Percentiles rank a stretch among this genome's conserved stretches.
phyloP scores from a whole-genome alignment of 306 rosid genomes.

The Quercus engelmannii region DNA sequence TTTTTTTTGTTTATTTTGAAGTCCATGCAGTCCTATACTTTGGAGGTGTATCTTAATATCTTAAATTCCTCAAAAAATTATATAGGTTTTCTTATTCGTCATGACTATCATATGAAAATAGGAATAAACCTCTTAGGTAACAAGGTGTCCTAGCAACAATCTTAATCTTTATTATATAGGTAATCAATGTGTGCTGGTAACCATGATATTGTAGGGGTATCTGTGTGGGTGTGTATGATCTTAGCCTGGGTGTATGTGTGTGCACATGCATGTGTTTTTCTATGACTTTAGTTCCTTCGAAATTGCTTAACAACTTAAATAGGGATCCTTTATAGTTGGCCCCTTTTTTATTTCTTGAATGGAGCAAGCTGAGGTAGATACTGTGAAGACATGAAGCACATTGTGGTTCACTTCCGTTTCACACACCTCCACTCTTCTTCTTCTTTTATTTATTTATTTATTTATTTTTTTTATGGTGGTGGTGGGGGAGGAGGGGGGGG shows the following conservation, averaged over 20 bases:
- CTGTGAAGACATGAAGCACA: slow-evolving; percentile 4
- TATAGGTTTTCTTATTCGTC: not conserved
- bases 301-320: not conserved
- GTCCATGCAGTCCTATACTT: not conserved
- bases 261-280: not conserved
- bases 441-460: not conserved
- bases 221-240: too few relatives aligned
- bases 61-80: not conserved
- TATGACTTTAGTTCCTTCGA: not conserved
- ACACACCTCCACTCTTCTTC: not conserved
- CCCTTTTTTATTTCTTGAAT: not conserved
- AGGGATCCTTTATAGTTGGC: not conserved
- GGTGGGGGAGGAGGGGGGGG: too few relatives aligned
- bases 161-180: not conserved
- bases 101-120: not conserved
- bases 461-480: not conserved
- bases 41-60: not conserved
- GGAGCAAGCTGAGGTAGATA: not conserved
- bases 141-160: not conserved
- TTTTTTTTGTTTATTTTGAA: not conserved
- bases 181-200: not conserved
- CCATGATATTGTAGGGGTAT: not conserved
- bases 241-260: not conserved
- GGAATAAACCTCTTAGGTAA: not conserved
- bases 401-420: not conserved